Evolutionary conservation across 2,329 filamentous ascomycete genomes (phyloP), one percentile per base, ranked within the genome.

Genomic region (Alternaria alternata): DNA sequence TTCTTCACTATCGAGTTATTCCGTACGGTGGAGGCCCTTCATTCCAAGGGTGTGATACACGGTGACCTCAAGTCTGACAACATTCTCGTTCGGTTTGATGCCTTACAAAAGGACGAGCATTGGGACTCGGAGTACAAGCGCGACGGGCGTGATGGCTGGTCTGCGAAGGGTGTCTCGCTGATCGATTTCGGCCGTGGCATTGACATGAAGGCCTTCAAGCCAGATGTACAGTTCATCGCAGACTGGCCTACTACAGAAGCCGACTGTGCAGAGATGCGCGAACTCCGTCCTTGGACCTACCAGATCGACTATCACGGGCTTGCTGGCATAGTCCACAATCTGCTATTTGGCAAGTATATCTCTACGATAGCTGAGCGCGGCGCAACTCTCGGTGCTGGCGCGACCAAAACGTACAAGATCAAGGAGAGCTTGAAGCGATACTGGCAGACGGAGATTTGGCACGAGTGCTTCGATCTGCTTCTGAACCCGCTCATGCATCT

Each of bases 51-150:
- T 3, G 84, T 99, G 58, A 83, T 98, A 46, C 95, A 99, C 75
- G 95, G 95, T 39, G 95, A 99, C 73, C 85, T 99, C 68, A 99
- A 99, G 81, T 89, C 91, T 1, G 95, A 99, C 80, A 99, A 99
- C 75, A 94, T 96, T 69, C 88, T 99, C 3, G 87, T 98, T 4
- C 91, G 95, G 5, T 88, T 98, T 20, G 90, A 93, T 55, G 75
- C 83, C 9, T 74, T 80, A 11, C 68, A 66, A 16, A 71, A 70
- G 24, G 78, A 79, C 51, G 81, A 81, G 32, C 72, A 80, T 26
- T 88, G 91, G 79, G 80, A 83, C 14, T 77, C 84, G 0, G 87
- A 89, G 61, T 98, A 94, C 83, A 85, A 85, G 9, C 86, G 89
- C 2, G 88, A 91, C 60, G 95, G 95, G 22, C 83, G 84, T 1